Percentiles rank a stretch among this genome's conserved stretches.
Conservation (phyloP, 257 asterid species). For the Plantago major region DNA sequence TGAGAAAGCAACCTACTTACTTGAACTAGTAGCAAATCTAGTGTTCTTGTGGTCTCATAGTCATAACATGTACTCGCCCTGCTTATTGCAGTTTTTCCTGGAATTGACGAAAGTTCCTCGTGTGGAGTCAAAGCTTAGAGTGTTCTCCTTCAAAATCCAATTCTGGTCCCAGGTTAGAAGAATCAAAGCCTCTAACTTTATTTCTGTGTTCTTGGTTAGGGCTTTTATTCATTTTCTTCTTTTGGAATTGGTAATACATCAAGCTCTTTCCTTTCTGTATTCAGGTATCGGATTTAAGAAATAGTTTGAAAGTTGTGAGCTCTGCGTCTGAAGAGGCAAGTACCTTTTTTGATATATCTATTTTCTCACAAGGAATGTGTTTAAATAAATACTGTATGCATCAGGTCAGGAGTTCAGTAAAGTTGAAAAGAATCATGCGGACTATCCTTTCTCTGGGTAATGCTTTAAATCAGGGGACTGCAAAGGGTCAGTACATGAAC, state of each 20-base stretch:
- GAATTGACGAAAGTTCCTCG: slow-evolving; percentile 87
- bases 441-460: slow-evolving; percentile 80
- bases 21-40: slow-evolving; percentile 2
- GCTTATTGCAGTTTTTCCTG: slow-evolving; percentile 60
- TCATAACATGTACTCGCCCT: too few species aligned
- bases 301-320: slow-evolving; percentile 50
- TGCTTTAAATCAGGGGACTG: slow-evolving; percentile 90
- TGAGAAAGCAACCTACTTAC: background rate
- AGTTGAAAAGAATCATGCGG: slow-evolving; percentile 77
- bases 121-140: slow-evolving; percentile 69
- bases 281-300: slow-evolving; percentile 64
- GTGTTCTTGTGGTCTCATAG: too few species aligned
- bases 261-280: slow-evolving; percentile 1
- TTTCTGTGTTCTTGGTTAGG: slow-evolving; percentile 2
- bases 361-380: background rate
- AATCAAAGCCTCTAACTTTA: background rate
- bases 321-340: slow-evolving; percentile 78
- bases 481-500: slow-evolving; percentile 52
- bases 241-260: background rate
- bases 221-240: background rate
- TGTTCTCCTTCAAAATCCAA: slow-evolving; percentile 68
- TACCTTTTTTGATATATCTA: slow-evolving; percentile 11
- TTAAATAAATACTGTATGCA: slow-evolving; percentile 22
- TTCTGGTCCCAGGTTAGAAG: slow-evolving; percentile 56
- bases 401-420: slow-evolving; percentile 76